Conservation (phyloP, 2,329 filamentous ascomycete genomes). For the Fusarium nanum region DNA sequence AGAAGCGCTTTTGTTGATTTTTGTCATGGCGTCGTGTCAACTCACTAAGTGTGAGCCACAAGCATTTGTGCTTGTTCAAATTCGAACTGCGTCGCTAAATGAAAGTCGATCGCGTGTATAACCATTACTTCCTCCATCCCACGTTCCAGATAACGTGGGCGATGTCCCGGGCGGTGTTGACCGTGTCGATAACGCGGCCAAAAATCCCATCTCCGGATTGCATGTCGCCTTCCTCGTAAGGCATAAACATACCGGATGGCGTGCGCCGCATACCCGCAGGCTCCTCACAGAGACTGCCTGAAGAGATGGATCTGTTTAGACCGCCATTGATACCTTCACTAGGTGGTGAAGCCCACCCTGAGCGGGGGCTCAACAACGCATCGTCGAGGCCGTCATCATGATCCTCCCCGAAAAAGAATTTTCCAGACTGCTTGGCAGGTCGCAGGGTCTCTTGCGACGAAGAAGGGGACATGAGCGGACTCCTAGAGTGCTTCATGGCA, state of each 20-base stretch:
- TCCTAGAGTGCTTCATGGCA: conserved; percentile 70
- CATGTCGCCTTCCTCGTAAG: conserved; percentile 79
- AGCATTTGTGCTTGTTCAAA: conserved; percentile 35
- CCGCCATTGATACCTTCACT: conserved; percentile 44
- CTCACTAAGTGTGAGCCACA: conserved; percentile 35
- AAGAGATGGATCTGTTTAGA: conserved; percentile 62
- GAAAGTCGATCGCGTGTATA: conserved; percentile 23
- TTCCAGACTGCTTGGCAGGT: conserved; percentile 74
- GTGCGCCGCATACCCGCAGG: conserved; percentile 78
- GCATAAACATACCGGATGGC: conserved; percentile 91
- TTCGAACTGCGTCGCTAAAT: conserved; percentile 30
- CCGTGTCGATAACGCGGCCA: conserved; percentile 83
- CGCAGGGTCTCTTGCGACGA: conserved; percentile 86
- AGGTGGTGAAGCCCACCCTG: conserved; percentile 51
- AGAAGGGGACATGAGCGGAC: conserved; percentile 73
- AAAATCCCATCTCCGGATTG: conserved; percentile 73
- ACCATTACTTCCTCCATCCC: conserved; percentile 67
- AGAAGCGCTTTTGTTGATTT: conserved; percentile 33
- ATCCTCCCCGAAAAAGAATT: conserved; percentile 71
- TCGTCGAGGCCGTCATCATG: conserved; percentile 65
- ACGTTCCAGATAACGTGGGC: conserved; percentile 79
- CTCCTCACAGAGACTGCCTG: conserved; percentile 62
- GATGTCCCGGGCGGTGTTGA: conserved; percentile 78
- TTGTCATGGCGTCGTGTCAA: conserved; percentile 36
- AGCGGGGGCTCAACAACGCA: conserved; percentile 44